Percentiles rank a stretch among this genome's conserved stretches.
These are phyloP conservation scores for Neurospora sp. DNA, from an alignment of 495 filamentous ascomycete species.

Conservation along the genomic window DNA sequence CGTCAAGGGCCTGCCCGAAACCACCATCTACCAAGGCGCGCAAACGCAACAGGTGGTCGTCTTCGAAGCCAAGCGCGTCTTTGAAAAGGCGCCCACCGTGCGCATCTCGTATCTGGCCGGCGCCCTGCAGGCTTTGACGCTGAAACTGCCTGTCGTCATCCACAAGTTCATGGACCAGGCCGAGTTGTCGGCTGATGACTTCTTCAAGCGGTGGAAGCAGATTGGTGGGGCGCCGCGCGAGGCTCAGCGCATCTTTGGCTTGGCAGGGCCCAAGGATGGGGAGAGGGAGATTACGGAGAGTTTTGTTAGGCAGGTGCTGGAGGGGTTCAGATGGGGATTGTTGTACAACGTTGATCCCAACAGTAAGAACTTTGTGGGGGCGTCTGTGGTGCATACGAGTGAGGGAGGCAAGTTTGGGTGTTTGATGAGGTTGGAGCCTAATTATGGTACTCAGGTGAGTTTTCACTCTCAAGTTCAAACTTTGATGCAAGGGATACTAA, in stretches of 20 bases:
- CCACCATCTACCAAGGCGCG: slow-evolving; percentile 56
- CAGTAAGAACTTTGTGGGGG: slow-evolving; percentile 83
- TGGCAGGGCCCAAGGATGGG: slow-evolving; percentile 37
- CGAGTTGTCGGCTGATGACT: slow-evolving; percentile 73
- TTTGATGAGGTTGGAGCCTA: slow-evolving; percentile 87
- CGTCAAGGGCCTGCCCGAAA: slow-evolving; percentile 80
- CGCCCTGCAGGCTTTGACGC: slow-evolving; percentile 82
- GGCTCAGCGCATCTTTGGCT: slow-evolving; percentile 72
- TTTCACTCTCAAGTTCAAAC: background rate
- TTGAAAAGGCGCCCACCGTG: slow-evolving; percentile 79
- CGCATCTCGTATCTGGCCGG: slow-evolving; percentile 90
- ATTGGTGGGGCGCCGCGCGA: slow-evolving; percentile 85
- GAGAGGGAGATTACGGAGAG: slow-evolving; percentile 40
- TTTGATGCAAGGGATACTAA: background rate
- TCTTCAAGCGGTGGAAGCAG: slow-evolving; percentile 98
- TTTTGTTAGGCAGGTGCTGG: slow-evolving; percentile 58
- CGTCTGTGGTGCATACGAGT: slow-evolving; percentile 76
- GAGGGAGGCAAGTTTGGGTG: slow-evolving; percentile 87
- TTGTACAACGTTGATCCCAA: slow-evolving; percentile 83
- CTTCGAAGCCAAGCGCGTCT: slow-evolving; percentile 76
- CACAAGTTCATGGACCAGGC: slow-evolving; percentile 97
- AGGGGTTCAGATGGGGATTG: slow-evolving; percentile 82
- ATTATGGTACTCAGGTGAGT: slow-evolving; percentile 74
- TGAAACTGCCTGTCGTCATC: slow-evolving; percentile 78
- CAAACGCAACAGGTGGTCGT: slow-evolving; percentile 93